phyloP scores from a whole-genome alignment of 495 filamentous ascomycete genomes.

The Neohortaea acidophila region DNA sequence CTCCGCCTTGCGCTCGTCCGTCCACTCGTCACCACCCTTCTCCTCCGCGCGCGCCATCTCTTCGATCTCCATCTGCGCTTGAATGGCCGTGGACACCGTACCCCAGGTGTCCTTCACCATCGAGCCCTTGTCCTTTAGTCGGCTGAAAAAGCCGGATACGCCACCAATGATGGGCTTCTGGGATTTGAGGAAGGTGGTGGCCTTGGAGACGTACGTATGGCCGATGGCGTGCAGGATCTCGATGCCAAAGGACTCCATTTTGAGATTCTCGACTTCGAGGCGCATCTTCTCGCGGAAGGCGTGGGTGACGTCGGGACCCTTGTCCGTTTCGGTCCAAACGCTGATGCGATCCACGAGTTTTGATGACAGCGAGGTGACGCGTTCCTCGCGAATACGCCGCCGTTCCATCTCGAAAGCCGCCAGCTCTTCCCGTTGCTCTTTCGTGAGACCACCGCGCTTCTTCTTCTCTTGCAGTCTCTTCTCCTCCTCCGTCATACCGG shows the following conservation, averaged over 20 bases:
- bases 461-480: slow-evolving; percentile 67
- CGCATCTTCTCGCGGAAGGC: slow-evolving; percentile 88
- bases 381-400: slow-evolving; percentile 68
- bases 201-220: slow-evolving; percentile 73
- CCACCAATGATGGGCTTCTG: slow-evolving; percentile 77
- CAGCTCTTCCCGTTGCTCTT: slow-evolving; percentile 82
- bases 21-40: slow-evolving; percentile 93
- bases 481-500: slow-evolving; percentile 59
- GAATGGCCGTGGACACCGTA: slow-evolving; percentile 92
- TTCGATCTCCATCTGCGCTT: slow-evolving; percentile 96
- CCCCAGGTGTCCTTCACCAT: slow-evolving; percentile 97
- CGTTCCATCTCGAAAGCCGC: slow-evolving; percentile 80
- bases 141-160: slow-evolving; percentile 82
- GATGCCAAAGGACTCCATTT: slow-evolving; percentile 96
- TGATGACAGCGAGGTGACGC: slow-evolving; percentile 63
- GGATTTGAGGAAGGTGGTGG: slow-evolving; percentile 71
- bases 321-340: slow-evolving; percentile 96
- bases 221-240: slow-evolving; percentile 96
- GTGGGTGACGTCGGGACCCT: slow-evolving; percentile 61
- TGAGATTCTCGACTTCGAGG: slow-evolving; percentile 93
- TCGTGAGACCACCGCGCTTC: slow-evolving; percentile 69
- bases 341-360: slow-evolving; percentile 84
- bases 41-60: slow-evolving; percentile 96
- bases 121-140: slow-evolving; percentile 92
- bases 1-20: slow-evolving; percentile 93